Evolutionary conservation across 352 stramenopile genomes (phyloP).

Genomic region (Nothophytophthora sp.): DNA sequence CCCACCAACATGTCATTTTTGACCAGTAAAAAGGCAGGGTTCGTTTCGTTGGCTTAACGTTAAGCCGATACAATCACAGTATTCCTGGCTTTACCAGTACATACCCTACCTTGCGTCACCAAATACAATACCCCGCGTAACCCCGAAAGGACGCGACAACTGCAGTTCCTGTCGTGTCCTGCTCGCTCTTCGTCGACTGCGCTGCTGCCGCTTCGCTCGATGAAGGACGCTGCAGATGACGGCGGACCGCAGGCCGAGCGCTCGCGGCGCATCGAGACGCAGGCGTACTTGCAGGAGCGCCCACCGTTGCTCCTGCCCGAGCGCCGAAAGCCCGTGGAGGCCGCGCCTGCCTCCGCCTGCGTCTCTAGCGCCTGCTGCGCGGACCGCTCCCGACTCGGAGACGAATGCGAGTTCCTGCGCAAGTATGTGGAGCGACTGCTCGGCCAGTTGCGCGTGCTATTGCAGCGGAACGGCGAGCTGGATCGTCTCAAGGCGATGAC

Average conservation of each 20-base stretch:
- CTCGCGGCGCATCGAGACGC: slow-evolving; percentile 32
- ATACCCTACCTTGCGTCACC: too few species aligned
- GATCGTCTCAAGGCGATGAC: slow-evolving; percentile 65
- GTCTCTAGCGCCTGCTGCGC: slow-evolving; percentile 33
- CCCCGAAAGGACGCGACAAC: too few species aligned
- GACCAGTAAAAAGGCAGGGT: too few species aligned
- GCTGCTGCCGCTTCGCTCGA: too few species aligned
- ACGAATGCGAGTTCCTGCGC: slow-evolving; percentile 69
- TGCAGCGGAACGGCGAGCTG: slow-evolving; percentile 73
- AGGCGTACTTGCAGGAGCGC: slow-evolving; percentile 14
- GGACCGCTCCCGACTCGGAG: slow-evolving; percentile 42
- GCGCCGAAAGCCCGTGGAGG: not conserved
- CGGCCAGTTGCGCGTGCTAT: slow-evolving; percentile 50
- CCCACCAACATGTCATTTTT: too few species aligned
- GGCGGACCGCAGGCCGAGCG: slow-evolving; percentile 34
- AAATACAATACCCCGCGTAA: too few species aligned
- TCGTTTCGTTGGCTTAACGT: too few species aligned
- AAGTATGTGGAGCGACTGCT: slow-evolving; percentile 71
- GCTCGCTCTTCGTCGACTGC: too few species aligned
- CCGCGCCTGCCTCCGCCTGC: not conserved
- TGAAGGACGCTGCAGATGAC: slow-evolving; percentile 8
- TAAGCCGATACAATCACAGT: too few species aligned
- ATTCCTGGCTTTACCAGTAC: too few species aligned
- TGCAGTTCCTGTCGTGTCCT: too few species aligned
- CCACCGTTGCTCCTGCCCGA: not conserved